Evolutionary conservation across 768 basidiomycete genomes (phyloP).

Genomic region (Inosperma sp.): DNA sequence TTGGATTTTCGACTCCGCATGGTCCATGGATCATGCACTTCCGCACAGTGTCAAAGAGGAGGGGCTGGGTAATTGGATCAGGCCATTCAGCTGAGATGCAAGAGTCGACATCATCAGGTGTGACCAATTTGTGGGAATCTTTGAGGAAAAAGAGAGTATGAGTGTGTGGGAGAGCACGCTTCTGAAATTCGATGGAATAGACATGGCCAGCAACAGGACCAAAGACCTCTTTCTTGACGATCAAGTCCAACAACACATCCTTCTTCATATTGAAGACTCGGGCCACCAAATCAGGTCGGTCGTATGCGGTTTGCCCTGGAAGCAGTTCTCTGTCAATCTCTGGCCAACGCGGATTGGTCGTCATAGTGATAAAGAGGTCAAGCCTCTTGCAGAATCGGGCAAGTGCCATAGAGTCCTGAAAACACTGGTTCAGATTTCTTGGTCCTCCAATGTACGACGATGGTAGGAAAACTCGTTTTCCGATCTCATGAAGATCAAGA

Average conservation of each 20-base stretch:
- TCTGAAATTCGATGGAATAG: slow-evolving; percentile 56
- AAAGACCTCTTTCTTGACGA: slow-evolving; percentile 36
- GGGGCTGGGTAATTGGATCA: slow-evolving; percentile 34
- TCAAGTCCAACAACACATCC: slow-evolving; percentile 30
- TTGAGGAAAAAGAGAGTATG: slow-evolving; percentile 46
- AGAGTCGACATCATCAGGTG: slow-evolving; percentile 35
- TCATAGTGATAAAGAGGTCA: slow-evolving; percentile 48
- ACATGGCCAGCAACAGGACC: slow-evolving; percentile 41
- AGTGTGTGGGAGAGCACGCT: slow-evolving; percentile 50
- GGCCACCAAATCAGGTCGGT: slow-evolving; percentile 45
- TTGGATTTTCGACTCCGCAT: slow-evolving; percentile 33
- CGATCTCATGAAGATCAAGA: slow-evolving; percentile 25
- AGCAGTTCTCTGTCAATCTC: slow-evolving; percentile 36
- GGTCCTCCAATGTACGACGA: slow-evolving; percentile 28
- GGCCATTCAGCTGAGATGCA: slow-evolving; percentile 41
- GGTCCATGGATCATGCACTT: slow-evolving; percentile 47
- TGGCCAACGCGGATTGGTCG: slow-evolving; percentile 43
- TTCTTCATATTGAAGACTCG: slow-evolving; percentile 44
- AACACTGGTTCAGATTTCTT: slow-evolving; percentile 36
- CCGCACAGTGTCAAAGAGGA: slow-evolving; percentile 37
- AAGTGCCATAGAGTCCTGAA: slow-evolving; percentile 41
- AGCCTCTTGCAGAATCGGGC: slow-evolving; percentile 26
- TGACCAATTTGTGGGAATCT: slow-evolving; percentile 27
- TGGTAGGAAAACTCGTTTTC: slow-evolving; percentile 33
- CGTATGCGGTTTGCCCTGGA: slow-evolving; percentile 33